Base-by-base conservation (phyloP, 164 flowering plant species). In the Tinospora cordifolia region DNA sequence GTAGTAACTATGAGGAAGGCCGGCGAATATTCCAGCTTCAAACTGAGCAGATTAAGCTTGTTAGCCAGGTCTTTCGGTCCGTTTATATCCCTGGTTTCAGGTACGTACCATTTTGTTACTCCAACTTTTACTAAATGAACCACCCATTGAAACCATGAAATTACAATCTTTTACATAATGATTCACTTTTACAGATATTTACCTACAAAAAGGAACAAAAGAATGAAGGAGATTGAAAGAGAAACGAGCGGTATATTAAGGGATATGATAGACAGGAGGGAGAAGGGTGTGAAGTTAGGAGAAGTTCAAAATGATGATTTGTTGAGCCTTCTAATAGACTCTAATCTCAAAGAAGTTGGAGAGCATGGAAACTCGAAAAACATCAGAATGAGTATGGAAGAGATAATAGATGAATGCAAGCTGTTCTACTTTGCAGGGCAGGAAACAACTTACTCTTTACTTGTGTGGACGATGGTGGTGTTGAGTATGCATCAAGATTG, bases 61-160 rank as follows among this genome's bases (percentile, higher is more conserved):
- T 68, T 1, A 19, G 70, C 11, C 62, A 76, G 34, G 67, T 57
- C 21, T 0, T 62, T 3, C 79, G 44, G 19, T 74, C 81, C 17
- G 12, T 75, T 9, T 79, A 77, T 69, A 77, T 84, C 34, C 87
- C 85, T 2, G 87, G 85, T 22, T 73, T 68, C 73, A 81, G 86
- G 86, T 83, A 71, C 26, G n/a, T n/a, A n/a, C n/a, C n/a, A n/a
- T n/a, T n/a, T n/a, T n/a, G n/a, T n/a, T n/a, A n/a, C n/a, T n/a
- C n/a, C n/a, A n/a, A n/a, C n/a, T n/a, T n/a, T n/a, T n/a, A n/a
- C n/a, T n/a, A n/a, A n/a, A n/a, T n/a, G n/a, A n/a, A n/a, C n/a
- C n/a, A n/a, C n/a, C n/a, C n/a, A n/a, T n/a, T n/a, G n/a, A n/a
- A n/a, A n/a, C n/a, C n/a, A n/a, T n/a, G n/a, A n/a, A n/a, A n/a